Percentiles rank a stretch among this genome's conserved stretches.
phyloP scores from a whole-genome alignment of 139 green algal genomes.

The Closterium sp. region DNA sequence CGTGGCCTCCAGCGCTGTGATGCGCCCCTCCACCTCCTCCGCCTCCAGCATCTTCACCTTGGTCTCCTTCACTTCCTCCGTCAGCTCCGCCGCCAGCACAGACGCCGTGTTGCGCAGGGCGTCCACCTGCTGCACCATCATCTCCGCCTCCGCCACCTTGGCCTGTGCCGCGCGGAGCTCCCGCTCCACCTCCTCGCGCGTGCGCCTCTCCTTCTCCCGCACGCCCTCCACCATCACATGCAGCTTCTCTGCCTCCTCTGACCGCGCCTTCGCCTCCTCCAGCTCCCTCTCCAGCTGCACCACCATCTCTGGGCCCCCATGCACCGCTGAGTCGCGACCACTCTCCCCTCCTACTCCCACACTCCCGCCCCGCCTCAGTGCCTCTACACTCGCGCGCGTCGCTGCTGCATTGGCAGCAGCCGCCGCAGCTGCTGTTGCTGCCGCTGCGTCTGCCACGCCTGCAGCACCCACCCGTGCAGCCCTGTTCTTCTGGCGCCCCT shows the following conservation, averaged over 20 bases:
- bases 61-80: not conserved
- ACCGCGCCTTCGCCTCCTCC: not conserved
- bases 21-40: conserved; percentile 11
- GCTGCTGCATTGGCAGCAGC: not conserved
- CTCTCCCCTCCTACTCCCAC: not conserved
- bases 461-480: not conserved
- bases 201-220: not conserved
- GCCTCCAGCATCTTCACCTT: conserved; percentile 3
- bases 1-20: not conserved
- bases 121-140: conserved; percentile 10
- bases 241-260: not conserved
- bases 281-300: conserved; percentile 6
- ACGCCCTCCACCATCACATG: not conserved
- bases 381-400: not conserved
- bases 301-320: not conserved
- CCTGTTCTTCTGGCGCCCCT: not conserved
- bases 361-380: not conserved
- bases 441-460: not conserved
- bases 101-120: not conserved
- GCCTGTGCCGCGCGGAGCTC: not conserved
- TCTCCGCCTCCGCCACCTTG: not conserved
- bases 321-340: not conserved
- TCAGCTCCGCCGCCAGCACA: not conserved
- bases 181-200: not conserved
- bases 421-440: not conserved